Evolutionary conservation across 2,329 filamentous ascomycete species (phyloP), one percentile per base, ranked within the genome.

Genomic region (Emmonsia crescens): DNA sequence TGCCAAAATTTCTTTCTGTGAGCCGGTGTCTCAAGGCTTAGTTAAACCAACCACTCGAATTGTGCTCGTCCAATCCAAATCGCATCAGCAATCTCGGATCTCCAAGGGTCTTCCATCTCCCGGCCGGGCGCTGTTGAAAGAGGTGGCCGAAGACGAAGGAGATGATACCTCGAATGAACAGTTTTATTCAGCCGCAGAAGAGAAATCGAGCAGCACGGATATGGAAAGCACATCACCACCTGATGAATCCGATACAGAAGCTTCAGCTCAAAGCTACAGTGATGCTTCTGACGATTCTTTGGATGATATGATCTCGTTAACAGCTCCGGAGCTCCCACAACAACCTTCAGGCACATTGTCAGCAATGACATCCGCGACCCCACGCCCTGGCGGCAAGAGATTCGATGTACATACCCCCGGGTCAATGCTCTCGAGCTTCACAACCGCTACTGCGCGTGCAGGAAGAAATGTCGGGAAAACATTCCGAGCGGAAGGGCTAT

Each of bases 281-380:
- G 89, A 93, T 67, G 79, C 93, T 19, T 96, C 93, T 0, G 92
- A 96, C 72, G 93, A 96, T 71, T 94, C 90, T 0, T 83, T 91
- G 78, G 92, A 96, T 66, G 91, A 96, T 64, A 89, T 96, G 82
- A 96, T 97, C 59, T 95, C 91, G 3, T 80, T 97, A 38, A 87
- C 88, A 66, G 87, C 88, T 0, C 93, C 93, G 1, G 83, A 87
- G 33, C 77, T 96, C 19, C 86, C 89, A 1, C 83, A 90, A n/a
- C 85, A 89, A 31, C 85, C 85, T 61, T 88, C 88, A 0, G 93
- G 91, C 57, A 86, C 89, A 21, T 81, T 93, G 67, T 94, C 90
- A 27, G 89, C 89, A 0, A 82, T 91, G 70, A 88, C 89, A 48
- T 84, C 88, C 1, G 91, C 89, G 12, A 96, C 91, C 0, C 92